Conservation (phyloP, 1,284 basidiomycete species). For the Naganishia sp. region DNA sequence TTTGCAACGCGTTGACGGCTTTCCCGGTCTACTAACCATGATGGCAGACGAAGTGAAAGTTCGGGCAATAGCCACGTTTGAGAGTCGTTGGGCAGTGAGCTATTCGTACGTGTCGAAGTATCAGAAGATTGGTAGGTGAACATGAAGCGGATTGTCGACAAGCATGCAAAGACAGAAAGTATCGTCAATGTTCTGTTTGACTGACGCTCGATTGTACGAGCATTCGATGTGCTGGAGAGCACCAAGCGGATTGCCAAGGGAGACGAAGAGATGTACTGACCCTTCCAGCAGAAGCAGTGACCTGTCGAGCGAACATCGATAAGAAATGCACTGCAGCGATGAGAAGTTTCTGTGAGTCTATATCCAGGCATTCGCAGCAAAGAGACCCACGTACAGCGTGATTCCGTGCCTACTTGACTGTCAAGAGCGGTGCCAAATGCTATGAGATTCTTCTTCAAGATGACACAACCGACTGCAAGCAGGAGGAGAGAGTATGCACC, state of each 20-base stretch:
- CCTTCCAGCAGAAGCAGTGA: slow-evolving; percentile 29
- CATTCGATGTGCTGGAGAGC: not conserved
- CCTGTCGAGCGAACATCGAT: slow-evolving; percentile 30
- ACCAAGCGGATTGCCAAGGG: not conserved
- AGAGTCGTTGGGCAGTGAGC: slow-evolving; percentile 24
- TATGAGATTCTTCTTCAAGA: too few relatives aligned
- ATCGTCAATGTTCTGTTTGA: not conserved
- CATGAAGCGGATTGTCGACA: not conserved
- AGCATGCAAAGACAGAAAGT: not conserved
- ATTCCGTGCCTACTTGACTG: not conserved
- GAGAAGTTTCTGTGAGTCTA: not conserved
- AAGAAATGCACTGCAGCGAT: slow-evolving; percentile 1
- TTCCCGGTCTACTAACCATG: slow-evolving; percentile 17
- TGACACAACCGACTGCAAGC: too few relatives aligned
- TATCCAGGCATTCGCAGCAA: too few relatives aligned
- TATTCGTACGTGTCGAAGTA: not conserved
- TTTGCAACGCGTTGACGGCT: too few relatives aligned
- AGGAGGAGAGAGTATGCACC: too few relatives aligned
- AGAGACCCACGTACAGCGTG: slow-evolving; percentile 8
- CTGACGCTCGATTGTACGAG: too few relatives aligned
- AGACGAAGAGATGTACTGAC: slow-evolving; percentile 1
- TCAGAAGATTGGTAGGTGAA: not conserved
- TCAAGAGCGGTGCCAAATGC: too few relatives aligned
- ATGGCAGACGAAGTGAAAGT: slow-evolving; percentile 30
- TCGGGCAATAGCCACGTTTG: slow-evolving; percentile 24